Evolutionary conservation across 805 yeast genomes (phyloP), one percentile per base, ranked within the genome.

Genomic region (Zygoascus flipseniorum): DNA sequence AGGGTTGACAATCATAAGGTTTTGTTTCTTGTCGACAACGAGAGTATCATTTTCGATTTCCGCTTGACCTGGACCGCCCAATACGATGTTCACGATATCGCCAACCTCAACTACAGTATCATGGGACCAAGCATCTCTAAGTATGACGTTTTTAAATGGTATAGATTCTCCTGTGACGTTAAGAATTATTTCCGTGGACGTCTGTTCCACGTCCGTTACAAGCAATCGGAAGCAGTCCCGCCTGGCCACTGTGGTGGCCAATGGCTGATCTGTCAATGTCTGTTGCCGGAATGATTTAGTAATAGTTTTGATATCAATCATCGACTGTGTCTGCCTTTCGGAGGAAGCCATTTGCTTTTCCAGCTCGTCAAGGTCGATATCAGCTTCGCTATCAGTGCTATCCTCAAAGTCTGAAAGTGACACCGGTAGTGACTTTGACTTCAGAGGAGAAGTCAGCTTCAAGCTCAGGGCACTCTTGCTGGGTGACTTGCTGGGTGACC

Each of bases 1-100:
- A 0, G 99, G 99, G 58, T 86, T 79, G 77, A 93, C 77, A 19
- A 92, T 76, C 31, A 90, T 67, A n/a, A 89, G 65, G 59, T 85
- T 81, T 31, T 76, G 76, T 35, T 75, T 69, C 54, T 77, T 76
- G 47, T 75, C 72, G 58, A 83, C 86, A 8, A 84, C 76, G 2
- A 82, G 57, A 10, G 48, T 45, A 14, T 39, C 54, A 13, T 14
- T 23, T 23, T 35, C 37, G 2, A 20, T 18, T 3, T 35, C 44
- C 8, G 35, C 23, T 13, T 26, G 37, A 8, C 10, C 37, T 5
- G 48, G 37, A 5, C 48, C 48, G 5, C 48, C 37, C 16, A 48
- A 19, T 6, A 48, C 19, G 23, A 39, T 26, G 43, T 48, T 69
- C 11, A 71, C 45, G 2, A 60, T 52, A 42, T 71, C 73, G 8